Evolutionary conservation across 2,329 filamentous ascomycete species (phyloP), one percentile per base, ranked within the genome.

Genomic region (Drechslerella dactyloides): DNA sequence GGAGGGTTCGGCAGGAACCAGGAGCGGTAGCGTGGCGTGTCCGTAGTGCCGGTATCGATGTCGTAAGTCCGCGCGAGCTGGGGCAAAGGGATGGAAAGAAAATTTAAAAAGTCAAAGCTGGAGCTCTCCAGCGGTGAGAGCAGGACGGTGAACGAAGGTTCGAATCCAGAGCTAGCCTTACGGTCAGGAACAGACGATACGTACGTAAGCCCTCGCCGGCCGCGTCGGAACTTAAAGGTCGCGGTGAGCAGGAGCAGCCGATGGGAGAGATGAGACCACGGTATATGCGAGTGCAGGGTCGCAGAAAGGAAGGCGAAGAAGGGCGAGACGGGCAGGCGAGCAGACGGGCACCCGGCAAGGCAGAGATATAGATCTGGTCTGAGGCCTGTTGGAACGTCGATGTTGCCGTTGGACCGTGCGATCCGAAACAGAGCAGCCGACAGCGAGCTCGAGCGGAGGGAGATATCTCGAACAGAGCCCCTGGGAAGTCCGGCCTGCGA

Each of bases 361-460:
- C n/a, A n/a, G n/a, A n/a, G n/a, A n/a, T n/a, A n/a, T n/a, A 48
- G 55, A 60, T 68, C 63, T 68, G 63, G 63, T 48, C 48, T 54
- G 55, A 68, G 52, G 50, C 35, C 23, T 56, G 54, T 30, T 58
- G 23, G 37, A 33, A 33, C 27, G 27, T 33, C 8, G 27, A 33
- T 8, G 27, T 33, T 33, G 27, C 27, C 27, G 27, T 51, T 42
- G 19, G 57, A 46, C 30, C 51, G 44, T 24, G 15, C 19, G 54
- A 19, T 53, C 30, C 19, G 50, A 53, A 42, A 42, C 37, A 42
- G 37, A 15, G 37, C 37, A 48, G 44, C 44, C 44, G 44, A 10
- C 5, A 44, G 8, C 15, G 44, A 19, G 44, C 27, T 33, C 27
- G 27, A 33, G 27, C 27, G 3, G 8, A 33, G 27, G 8, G 8